phyloP scores from a whole-genome alignment of 2,329 filamentous ascomycete genomes.

The Penicillium sp. region DNA sequence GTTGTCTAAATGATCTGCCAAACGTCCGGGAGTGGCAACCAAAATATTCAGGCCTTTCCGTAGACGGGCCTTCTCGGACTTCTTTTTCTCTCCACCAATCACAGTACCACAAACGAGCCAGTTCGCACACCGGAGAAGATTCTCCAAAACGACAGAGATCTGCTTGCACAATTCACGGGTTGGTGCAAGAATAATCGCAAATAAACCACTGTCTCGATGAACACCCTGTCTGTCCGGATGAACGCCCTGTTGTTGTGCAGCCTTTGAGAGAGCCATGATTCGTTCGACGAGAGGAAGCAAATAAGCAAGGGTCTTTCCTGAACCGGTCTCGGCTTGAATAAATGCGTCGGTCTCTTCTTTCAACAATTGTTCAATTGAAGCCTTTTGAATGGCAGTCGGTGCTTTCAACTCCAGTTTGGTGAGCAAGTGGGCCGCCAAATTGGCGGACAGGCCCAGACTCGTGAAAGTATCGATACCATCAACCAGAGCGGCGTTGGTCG shows the following conservation, averaged over 20 bases:
- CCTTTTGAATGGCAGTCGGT: slow-evolving; percentile 92
- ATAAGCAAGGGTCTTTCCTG: slow-evolving; percentile 96
- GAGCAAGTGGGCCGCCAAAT: slow-evolving; percentile 77
- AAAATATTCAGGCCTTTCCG: slow-evolving; percentile 94
- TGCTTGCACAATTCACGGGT: slow-evolving; percentile 94
- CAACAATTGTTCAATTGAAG: slow-evolving; percentile 77
- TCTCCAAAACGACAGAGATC: slow-evolving; percentile 83
- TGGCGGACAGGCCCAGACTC: slow-evolving; percentile 76
- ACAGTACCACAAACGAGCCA: slow-evolving; percentile 93
- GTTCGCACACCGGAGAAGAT: slow-evolving; percentile 81
- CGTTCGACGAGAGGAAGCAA: slow-evolving; percentile 88
- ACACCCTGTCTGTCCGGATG: slow-evolving; percentile 71
- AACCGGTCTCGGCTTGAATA: slow-evolving; percentile 94
- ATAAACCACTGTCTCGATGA: slow-evolving; percentile 82
- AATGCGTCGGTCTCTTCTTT: slow-evolving; percentile 87
- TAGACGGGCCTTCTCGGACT: slow-evolving; percentile 87
- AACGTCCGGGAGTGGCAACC: slow-evolving; percentile 87
- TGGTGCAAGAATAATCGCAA: slow-evolving; percentile 90
- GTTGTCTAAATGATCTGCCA: slow-evolving; percentile 89
- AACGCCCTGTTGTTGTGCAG: slow-evolving; percentile 50
- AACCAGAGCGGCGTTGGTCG: slow-evolving; percentile 87
- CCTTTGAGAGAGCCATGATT: slow-evolving; percentile 71
- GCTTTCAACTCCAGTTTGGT: slow-evolving; percentile 85
- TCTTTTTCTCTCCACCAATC: slow-evolving; percentile 70
- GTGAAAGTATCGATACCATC: slow-evolving; percentile 85